These are phyloP conservation scores for Boletellus ananas DNA, from an alignment of 768 basidiomycete species.

Conservation along the genomic window DNA sequence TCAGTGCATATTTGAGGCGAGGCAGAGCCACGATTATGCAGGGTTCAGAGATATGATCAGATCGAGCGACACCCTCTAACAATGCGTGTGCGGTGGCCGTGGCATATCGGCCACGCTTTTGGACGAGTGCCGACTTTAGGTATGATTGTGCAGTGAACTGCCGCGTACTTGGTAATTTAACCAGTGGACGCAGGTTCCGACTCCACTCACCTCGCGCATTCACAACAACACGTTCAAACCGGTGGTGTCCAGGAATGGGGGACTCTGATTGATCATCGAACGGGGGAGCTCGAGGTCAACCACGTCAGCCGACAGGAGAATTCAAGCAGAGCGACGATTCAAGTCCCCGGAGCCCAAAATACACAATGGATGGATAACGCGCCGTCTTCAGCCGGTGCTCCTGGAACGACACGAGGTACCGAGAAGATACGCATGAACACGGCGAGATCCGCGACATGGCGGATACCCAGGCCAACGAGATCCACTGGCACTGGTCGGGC, in stretches of 20 bases:
- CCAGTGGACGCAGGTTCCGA: background rate
- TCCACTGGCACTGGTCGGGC: constrained; percentile 5
- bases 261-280: too few relatives aligned
- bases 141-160: constrained; percentile 3
- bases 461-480: constrained; percentile 5
- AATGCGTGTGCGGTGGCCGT: constrained; percentile 6
- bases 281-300: background rate
- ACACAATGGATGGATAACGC: background rate
- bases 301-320: background rate
- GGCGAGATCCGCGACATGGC: constrained; percentile 2
- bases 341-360: background rate
- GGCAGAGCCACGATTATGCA: constrained; percentile 12
- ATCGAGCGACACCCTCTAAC: constrained; percentile 16
- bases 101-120: constrained; percentile 4
- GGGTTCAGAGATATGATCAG: constrained; percentile 19
- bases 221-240: background rate
- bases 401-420: background rate
- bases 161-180: background rate
- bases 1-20: background rate
- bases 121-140: constrained; percentile 4
- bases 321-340: background rate
- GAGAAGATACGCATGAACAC: background rate
- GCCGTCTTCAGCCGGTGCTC: background rate
- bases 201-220: constrained; percentile 1
- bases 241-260: background rate